phyloP scores from a whole-genome alignment of 2,329 filamentous ascomycete genomes.

The Zasmidium cellare region DNA sequence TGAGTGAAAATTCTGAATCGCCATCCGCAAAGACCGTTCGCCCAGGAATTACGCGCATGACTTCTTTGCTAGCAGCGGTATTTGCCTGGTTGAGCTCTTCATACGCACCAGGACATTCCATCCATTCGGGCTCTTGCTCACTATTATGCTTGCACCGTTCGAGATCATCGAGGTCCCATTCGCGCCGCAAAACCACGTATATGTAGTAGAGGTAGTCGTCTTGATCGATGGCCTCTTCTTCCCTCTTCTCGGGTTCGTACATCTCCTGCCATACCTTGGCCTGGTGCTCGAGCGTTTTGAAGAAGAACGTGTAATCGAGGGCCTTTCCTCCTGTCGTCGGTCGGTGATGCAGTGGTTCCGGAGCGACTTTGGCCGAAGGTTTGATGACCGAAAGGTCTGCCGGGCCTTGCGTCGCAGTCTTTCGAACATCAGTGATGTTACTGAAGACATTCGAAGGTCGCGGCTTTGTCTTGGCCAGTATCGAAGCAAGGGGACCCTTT shows the following conservation, averaged over 20 bases:
- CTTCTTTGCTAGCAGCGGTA: conserved; percentile 3
- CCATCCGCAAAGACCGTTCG: neutral
- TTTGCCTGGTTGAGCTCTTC: conserved; percentile 12
- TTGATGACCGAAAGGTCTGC: neutral
- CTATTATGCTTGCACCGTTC: neutral
- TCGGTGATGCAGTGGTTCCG: neutral
- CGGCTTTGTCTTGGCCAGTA: neutral
- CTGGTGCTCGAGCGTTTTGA: conserved; percentile 1
- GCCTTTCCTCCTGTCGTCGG: conserved; percentile 21
- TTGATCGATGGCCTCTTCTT: neutral
- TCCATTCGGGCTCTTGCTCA: neutral
- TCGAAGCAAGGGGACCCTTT: neutral
- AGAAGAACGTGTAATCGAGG: conserved; percentile 4
- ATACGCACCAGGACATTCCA: neutral
- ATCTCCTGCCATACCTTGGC: neutral
- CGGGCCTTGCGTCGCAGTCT: neutral
- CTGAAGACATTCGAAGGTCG: no score
- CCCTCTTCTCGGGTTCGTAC: neutral
- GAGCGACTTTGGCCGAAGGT: neutral
- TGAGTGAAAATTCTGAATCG: neutral
- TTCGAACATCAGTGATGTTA: neutral
- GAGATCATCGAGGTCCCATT: conserved; percentile 4
- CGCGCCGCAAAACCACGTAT: conserved; percentile 11
- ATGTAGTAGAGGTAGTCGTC: conserved; percentile 10
- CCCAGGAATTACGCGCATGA: neutral